phyloP scores from a whole-genome alignment of 73 alveolate genomes.

The Breviolum minutum region DNA sequence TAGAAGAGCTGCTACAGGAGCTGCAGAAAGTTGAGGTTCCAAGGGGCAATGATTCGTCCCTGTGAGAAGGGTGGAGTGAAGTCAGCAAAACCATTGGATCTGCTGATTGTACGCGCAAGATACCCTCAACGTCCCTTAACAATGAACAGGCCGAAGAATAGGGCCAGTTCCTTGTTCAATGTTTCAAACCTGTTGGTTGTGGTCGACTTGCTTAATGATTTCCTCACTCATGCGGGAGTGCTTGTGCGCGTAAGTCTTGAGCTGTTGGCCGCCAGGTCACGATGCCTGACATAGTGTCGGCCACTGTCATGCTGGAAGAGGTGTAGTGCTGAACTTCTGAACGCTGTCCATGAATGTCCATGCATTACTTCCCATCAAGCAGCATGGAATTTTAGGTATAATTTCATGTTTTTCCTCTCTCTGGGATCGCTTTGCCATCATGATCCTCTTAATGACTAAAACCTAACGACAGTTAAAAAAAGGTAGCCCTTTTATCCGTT shows the following conservation, averaged over 20 bases:
- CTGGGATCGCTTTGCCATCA: no score
- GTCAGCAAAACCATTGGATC: background rate
- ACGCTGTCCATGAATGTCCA: background rate
- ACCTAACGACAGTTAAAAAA: no score
- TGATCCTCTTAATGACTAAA: no score
- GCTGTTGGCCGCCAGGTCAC: background rate
- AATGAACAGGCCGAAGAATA: background rate
- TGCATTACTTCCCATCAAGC: background rate
- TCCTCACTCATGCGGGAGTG: background rate
- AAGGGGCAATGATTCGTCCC: background rate
- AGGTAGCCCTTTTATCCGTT: no score
- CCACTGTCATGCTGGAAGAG: conserved; percentile 58
- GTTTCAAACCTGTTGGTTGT: background rate
- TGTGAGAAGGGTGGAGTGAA: background rate
- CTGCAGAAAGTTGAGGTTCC: conserved; percentile 18
- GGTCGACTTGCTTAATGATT: no score
- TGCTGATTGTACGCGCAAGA: no score
- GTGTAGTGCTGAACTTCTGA: background rate
- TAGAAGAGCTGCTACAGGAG: conserved; percentile 10
- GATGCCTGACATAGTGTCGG: conserved; percentile 55
- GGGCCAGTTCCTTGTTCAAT: background rate
- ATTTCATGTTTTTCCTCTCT: background rate
- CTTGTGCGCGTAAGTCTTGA: background rate
- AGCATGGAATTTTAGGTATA: background rate
- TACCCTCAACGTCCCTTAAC: background rate